Base-by-base conservation (phyloP, 2,329 filamentous ascomycete genomes). In the Trichophyton rubrum region DNA sequence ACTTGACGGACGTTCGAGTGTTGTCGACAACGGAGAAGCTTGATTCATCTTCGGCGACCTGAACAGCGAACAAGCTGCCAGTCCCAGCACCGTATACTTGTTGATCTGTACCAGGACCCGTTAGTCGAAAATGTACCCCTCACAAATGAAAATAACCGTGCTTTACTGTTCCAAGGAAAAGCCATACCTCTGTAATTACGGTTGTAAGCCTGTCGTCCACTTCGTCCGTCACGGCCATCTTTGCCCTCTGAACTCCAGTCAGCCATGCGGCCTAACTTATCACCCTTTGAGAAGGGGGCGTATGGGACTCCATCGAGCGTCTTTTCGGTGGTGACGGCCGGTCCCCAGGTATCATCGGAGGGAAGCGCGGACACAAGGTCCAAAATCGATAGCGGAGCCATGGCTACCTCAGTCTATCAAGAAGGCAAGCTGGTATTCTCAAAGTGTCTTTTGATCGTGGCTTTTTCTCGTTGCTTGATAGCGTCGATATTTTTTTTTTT, bases 11-110 rank as follows among this genome's bases (percentile, higher is more conserved):
- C 70, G 95, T 89, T 74, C 91, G 85, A 66, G 87, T 88, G 77
- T 96, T 95, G 80, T 95, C 95, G 72, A 99, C 93, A 60, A 99
- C 89, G 68, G 92, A 97, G 84, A 99, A 99, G 65, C 88, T 90
- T 63, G 90, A 90, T 77, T 99, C 93, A 75, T 99, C 93, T 78
- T 97, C 93, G 72, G 89, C 89, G 63, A 86, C 83, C 70, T 95
- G 90, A 63, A 95, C 87, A 65, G 90, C 89, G 80, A 99, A 99
- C 59, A 91, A 81, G 68, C 86, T 88, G 69, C 85, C 89, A 70
- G 88, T 85, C 69, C 90, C 90, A 65, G 92, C 88, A 66, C 93
- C 93, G 74, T 99, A 99, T 58, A 95, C 90, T 78, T 97, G 92
- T 75, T 97, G 92, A 73, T 96, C 90, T 96, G 69, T 24, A 51